phyloP scores from a whole-genome alignment of 148 eudicot genomes.

The Camellia japonica region DNA sequence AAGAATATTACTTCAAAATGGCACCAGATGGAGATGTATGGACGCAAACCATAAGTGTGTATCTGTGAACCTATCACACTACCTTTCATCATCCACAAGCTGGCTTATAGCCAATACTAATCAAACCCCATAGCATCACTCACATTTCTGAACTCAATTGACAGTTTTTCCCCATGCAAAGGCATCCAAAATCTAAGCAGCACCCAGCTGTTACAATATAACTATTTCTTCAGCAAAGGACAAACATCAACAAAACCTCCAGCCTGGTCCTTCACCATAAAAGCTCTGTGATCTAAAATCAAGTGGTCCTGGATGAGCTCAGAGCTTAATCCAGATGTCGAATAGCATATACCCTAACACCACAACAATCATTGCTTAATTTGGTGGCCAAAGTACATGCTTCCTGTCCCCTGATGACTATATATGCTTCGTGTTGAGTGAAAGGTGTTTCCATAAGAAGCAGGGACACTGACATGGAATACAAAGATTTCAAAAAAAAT shows the following conservation, averaged over 20 bases:
- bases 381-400: too few species aligned
- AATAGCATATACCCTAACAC: neutral
- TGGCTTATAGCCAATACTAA: neutral
- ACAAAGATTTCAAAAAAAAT: too few species aligned
- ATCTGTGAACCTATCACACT: neutral
- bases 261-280: neutral
- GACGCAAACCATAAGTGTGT: neutral
- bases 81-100: slow-evolving; percentile 1
- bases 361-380: too few species aligned
- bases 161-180: neutral
- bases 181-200: neutral
- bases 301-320: neutral
- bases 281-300: neutral
- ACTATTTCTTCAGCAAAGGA: neutral
- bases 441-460: neutral
- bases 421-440: neutral
- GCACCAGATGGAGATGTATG: neutral
- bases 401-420: too few species aligned
- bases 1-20: slow-evolving; percentile 9
- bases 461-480: too few species aligned
- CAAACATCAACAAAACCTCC: neutral
- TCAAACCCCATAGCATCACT: neutral
- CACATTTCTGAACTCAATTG: neutral
- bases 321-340: neutral
- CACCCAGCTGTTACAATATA: neutral